A percentile compares a stretch with the other conserved stretches of the same genome.
Evolutionary conservation across 2,329 filamentous ascomycete genomes (phyloP).

Genomic region (Paramyrothecium sp.): DNA sequence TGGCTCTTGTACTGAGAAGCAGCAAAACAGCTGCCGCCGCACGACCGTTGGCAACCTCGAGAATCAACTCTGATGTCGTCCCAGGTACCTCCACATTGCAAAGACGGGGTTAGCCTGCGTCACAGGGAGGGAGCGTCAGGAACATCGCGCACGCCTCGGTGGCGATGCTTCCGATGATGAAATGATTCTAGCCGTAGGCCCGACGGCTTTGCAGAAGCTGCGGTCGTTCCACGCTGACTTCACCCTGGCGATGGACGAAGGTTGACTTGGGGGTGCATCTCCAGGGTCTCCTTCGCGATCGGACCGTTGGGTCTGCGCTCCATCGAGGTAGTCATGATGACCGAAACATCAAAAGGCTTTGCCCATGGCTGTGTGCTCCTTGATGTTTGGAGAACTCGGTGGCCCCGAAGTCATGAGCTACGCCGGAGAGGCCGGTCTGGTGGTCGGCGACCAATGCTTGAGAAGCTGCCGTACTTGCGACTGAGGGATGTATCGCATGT

Average conservation of each 20-base stretch:
- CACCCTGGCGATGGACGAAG: conserved; percentile 65
- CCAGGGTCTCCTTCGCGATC: conserved; percentile 65
- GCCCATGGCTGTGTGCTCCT: conserved; percentile 66
- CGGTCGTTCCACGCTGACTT: conserved; percentile 78
- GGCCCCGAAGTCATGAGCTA: conserved; percentile 64
- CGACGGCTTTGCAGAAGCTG: conserved; percentile 64
- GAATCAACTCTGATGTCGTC: conserved; percentile 59
- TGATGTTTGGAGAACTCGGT: conserved; percentile 65
- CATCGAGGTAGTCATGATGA: conserved; percentile 69
- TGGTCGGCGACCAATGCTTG: conserved; percentile 35
- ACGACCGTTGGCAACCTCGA: conserved; percentile 63
- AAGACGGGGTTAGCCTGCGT: conserved; percentile 72
- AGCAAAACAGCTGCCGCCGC: conserved; percentile 68
- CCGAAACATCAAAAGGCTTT: conserved; percentile 66
- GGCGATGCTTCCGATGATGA: conserved; percentile 70
- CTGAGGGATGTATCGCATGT: accelerated
- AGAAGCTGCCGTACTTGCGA: conserved; percentile 21
- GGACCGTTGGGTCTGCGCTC: conserved; percentile 69
- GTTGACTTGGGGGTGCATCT: conserved; percentile 67
- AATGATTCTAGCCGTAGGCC: conserved; percentile 65
- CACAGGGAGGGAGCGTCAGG: conserved; percentile 67
- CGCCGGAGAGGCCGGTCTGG: conserved; percentile 32
- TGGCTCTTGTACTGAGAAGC: conserved; percentile 59
- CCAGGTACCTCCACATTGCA: conserved; percentile 72
- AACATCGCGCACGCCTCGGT: conserved; percentile 78